Percentiles rank a stretch among this genome's conserved stretches.
These are phyloP conservation scores for Trichaptum fuscoviolaceum DNA, from an alignment of 768 basidiomycete genomes.

Conservation along the genomic window DNA sequence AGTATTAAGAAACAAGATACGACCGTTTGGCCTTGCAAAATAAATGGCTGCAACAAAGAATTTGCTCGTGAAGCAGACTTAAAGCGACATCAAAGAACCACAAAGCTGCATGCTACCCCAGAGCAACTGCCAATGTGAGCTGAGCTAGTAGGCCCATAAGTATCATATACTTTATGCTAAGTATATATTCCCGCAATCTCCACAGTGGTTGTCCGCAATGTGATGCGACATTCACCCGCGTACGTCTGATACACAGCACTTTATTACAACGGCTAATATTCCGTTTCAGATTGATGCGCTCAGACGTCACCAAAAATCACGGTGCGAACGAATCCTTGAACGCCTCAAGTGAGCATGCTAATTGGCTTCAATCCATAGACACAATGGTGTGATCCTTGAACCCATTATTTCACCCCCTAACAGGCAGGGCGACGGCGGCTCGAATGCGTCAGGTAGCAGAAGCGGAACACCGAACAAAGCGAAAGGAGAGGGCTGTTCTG, in stretches of 20 bases:
- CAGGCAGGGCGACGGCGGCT: slow-evolving; percentile 18
- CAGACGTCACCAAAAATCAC: slow-evolving; percentile 75
- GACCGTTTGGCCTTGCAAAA: slow-evolving; percentile 73
- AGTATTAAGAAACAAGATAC: slow-evolving; percentile 47
- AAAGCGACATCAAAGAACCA: slow-evolving; percentile 77
- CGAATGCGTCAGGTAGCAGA: slow-evolving; percentile 40
- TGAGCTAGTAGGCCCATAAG: slow-evolving; percentile 21
- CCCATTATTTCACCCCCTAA: slow-evolving; percentile 24
- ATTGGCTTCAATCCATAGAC: slow-evolving; percentile 32
- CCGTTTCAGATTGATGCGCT: slow-evolving; percentile 65
- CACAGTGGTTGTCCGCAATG: slow-evolving; percentile 71
- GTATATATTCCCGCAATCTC: slow-evolving; percentile 9
- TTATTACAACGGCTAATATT: slow-evolving; percentile 12
- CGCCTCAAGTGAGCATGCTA: slow-evolving; percentile 6
- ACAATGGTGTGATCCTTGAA: slow-evolving; percentile 64
- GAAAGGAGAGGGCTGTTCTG: slow-evolving; percentile 29
- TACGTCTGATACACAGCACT: slow-evolving; percentile 31
- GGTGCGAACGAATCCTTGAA: slow-evolving; percentile 35
- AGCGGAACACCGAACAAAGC: slow-evolving; percentile 44
- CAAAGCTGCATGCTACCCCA: slow-evolving; percentile 69
- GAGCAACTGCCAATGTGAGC: slow-evolving; percentile 46
- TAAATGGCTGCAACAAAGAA: slow-evolving; percentile 76
- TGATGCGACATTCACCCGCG: slow-evolving; percentile 74
- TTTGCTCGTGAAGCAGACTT: slow-evolving; percentile 80
- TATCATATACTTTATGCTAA: slow-evolving; percentile 3